These are phyloP conservation scores for Fusarium buharicum DNA, from an alignment of 2,329 filamentous ascomycete species.

Conservation along the genomic window DNA sequence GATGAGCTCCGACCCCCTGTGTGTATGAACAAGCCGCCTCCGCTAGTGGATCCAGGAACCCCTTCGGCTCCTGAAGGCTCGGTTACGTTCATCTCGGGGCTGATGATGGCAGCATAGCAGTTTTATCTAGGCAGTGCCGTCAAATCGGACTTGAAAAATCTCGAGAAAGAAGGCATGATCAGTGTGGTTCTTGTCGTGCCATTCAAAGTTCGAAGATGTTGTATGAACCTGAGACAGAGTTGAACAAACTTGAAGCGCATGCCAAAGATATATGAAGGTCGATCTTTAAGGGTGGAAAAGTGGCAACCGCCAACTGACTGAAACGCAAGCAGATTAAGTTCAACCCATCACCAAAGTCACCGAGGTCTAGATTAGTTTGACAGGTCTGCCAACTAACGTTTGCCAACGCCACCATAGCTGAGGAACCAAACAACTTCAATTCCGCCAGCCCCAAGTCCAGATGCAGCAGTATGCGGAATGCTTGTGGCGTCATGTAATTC, in stretches of 20 bases:
- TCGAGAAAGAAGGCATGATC: background rate
- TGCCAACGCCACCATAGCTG: background rate
- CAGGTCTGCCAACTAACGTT: background rate
- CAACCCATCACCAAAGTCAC: background rate
- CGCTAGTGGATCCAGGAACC: background rate
- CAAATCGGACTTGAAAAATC: background rate
- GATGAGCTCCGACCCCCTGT: background rate
- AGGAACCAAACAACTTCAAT: background rate
- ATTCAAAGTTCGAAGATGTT: background rate
- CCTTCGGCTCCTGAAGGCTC: background rate
- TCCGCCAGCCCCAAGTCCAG: background rate
- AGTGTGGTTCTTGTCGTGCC: background rate
- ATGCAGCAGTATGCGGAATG: background rate
- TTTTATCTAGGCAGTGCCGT: background rate
- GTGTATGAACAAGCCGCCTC: constrained; percentile 1
- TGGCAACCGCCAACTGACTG: background rate
- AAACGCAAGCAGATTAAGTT: background rate
- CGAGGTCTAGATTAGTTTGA: background rate
- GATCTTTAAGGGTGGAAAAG: background rate
- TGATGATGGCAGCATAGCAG: background rate
- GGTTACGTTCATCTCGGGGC: background rate
- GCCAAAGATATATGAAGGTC: background rate
- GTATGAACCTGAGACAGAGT: background rate
- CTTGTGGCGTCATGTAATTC: background rate
- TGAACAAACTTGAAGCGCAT: background rate